These are phyloP conservation scores for Silene vulgaris DNA, from an alignment of 179 eudicot species.

Conservation along the genomic window DNA sequence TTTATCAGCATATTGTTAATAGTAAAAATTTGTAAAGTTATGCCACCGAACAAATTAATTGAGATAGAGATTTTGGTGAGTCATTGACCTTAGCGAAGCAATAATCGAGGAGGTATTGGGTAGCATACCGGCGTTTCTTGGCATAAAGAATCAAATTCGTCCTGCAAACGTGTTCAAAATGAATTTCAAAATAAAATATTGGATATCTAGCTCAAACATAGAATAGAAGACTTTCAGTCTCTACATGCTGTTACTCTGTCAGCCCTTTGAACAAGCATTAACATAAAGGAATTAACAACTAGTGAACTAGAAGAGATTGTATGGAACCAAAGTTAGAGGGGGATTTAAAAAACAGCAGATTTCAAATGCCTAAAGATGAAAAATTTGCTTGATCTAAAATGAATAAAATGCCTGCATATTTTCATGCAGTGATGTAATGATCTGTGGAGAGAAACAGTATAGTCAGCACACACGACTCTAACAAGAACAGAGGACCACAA, in stretches of 20 bases:
- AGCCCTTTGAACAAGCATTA: background rate
- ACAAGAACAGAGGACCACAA: background rate
- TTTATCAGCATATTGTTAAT: background rate
- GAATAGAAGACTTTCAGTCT: background rate
- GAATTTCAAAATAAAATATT: background rate
- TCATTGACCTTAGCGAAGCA: background rate
- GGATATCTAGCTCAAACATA: background rate
- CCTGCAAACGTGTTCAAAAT: slow-evolving; percentile 40
- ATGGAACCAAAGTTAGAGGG: background rate
- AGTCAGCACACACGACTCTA: slow-evolving; percentile 7
- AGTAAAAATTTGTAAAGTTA: too few relatives aligned
- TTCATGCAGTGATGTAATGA: slow-evolving; percentile 51
- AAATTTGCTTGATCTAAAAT: background rate
- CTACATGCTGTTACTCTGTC: background rate
- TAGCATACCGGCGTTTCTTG: slow-evolving; percentile 52
- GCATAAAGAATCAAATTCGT: slow-evolving; percentile 46
- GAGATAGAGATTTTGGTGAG: background rate
- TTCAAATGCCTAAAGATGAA: background rate
- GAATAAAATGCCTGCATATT: slow-evolving; percentile 49
- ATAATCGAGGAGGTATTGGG: slow-evolving; percentile 1
- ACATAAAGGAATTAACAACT: background rate
- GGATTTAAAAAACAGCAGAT: background rate
- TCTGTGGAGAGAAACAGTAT: slow-evolving; percentile 34
- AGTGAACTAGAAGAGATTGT: background rate
- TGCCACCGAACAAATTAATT: too few relatives aligned